A percentile compares a stretch with the other conserved stretches of the same genome.
phyloP scores from a whole-genome alignment of 768 basidiomycete genomes.

The Lanmaoa pseudosensibilis region DNA sequence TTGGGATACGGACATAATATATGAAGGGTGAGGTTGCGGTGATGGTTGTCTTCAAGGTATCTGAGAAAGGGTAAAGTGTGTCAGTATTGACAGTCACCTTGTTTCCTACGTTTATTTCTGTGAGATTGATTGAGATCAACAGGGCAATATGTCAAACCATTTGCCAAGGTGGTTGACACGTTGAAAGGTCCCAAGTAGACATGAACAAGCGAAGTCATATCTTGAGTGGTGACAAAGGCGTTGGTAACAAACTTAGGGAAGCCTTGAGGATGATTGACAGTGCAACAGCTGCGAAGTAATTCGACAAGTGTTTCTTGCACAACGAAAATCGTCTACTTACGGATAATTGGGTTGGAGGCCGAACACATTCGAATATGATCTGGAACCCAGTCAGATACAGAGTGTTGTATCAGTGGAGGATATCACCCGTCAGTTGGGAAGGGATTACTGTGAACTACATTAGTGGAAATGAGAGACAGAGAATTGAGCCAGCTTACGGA shows the following conservation, averaged over 20 bases:
- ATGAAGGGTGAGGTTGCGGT: neutral
- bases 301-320: neutral
- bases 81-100: neutral
- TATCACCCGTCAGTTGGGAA: neutral
- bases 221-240: constrained; percentile 33
- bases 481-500: constrained; percentile 32
- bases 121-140: neutral
- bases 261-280: constrained; percentile 54
- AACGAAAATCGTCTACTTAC: neutral
- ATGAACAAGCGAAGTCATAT: constrained; percentile 46
- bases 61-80: constrained; percentile 1
- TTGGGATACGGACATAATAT: neutral
- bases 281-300: constrained; percentile 41
- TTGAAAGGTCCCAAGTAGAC: constrained; percentile 13
- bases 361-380: constrained; percentile 2
- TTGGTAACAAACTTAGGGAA: constrained; percentile 41
- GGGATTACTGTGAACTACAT: neutral
- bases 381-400: neutral
- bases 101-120: neutral
- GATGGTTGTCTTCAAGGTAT: neutral
- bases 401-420: neutral
- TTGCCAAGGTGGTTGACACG: constrained; percentile 37
- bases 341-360: constrained; percentile 5
- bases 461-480: neutral
- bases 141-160: neutral